Percentiles rank a stretch among this genome's conserved stretches.
phyloP scores from a whole-genome alignment of 192 early-diverging fungal species.

The Diversispora epigaea region DNA sequence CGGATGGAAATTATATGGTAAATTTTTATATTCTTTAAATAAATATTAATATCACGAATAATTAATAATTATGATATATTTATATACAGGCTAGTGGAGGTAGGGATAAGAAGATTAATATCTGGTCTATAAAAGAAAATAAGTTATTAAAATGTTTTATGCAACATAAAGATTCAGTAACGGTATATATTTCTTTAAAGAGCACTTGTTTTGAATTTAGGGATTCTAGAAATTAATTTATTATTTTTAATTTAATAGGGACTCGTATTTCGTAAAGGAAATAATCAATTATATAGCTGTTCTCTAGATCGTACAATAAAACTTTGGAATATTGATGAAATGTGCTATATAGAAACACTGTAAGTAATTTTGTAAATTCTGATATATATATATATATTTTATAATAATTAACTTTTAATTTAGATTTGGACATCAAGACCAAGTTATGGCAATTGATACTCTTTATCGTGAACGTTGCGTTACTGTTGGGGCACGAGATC shows the following conservation, averaged over 20 bases:
- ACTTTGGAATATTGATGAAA: slow-evolving; percentile 92
- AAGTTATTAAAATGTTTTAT: slow-evolving; percentile 70
- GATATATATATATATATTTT: background rate
- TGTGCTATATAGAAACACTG: slow-evolving; percentile 91
- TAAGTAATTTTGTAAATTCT: slow-evolving; percentile 13
- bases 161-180: slow-evolving; percentile 91
- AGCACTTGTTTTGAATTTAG: too few relatives aligned
- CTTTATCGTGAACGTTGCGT: slow-evolving; percentile 89
- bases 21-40: background rate
- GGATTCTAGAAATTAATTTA: background rate
- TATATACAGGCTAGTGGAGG: slow-evolving; percentile 72
- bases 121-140: slow-evolving; percentile 85
- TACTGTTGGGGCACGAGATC: slow-evolving; percentile 86
- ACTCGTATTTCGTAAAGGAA: slow-evolving; percentile 80
- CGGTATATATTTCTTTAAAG: slow-evolving; percentile 43
- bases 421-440: slow-evolving; percentile 94
- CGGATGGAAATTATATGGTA: slow-evolving; percentile 65
- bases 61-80: background rate
- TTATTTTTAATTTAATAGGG: slow-evolving; percentile 40
- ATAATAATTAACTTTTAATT: slow-evolving; percentile 10
- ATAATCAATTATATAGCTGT: slow-evolving; percentile 83
- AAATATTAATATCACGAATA: background rate
- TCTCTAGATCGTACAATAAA: slow-evolving; percentile 94
- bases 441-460: slow-evolving; percentile 75
- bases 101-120: slow-evolving; percentile 83